phyloP scores from a whole-genome alignment of 2,329 filamentous ascomycete species.

The Grosmannia clavigera region DNA sequence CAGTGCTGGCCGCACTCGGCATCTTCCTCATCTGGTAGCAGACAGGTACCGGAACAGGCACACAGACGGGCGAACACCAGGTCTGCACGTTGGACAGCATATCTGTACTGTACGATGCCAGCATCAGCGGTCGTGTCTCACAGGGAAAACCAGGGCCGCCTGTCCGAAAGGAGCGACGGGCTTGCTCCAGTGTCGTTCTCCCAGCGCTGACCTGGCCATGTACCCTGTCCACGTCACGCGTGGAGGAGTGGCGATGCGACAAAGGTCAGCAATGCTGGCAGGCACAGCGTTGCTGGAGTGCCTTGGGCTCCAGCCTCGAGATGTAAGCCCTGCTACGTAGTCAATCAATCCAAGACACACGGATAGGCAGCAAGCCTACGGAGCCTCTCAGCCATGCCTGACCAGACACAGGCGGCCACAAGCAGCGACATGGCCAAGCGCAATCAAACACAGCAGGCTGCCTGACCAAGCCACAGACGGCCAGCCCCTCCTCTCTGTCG shows the following conservation, averaged over 20 bases:
- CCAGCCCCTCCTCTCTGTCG: not conserved
- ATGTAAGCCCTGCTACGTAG: not conserved
- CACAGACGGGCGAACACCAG: not conserved
- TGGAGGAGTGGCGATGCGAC: not conserved
- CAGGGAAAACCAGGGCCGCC: not conserved
- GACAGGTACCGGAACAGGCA: not conserved
- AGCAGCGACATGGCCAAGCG: not conserved
- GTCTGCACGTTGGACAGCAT: not conserved
- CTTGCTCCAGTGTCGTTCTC: not conserved
- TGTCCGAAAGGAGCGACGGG: no score
- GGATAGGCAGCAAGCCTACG: not conserved
- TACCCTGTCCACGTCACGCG: not conserved
- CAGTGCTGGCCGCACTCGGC: not conserved
- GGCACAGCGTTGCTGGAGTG: not conserved
- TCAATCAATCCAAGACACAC: not conserved
- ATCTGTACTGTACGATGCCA: not conserved
- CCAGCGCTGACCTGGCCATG: not conserved
- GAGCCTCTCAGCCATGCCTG: not conserved
- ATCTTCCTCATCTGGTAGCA: not conserved
- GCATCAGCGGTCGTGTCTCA: not conserved
- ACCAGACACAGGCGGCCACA: not conserved
- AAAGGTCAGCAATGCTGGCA: not conserved
- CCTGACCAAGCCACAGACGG: not conserved
- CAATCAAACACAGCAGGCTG: not conserved
- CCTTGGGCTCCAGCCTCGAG: not conserved